Evolutionary conservation across 2,329 filamentous ascomycete genomes (phyloP), one percentile per base, ranked within the genome.

Genomic region (Diaporthe caulivora): DNA sequence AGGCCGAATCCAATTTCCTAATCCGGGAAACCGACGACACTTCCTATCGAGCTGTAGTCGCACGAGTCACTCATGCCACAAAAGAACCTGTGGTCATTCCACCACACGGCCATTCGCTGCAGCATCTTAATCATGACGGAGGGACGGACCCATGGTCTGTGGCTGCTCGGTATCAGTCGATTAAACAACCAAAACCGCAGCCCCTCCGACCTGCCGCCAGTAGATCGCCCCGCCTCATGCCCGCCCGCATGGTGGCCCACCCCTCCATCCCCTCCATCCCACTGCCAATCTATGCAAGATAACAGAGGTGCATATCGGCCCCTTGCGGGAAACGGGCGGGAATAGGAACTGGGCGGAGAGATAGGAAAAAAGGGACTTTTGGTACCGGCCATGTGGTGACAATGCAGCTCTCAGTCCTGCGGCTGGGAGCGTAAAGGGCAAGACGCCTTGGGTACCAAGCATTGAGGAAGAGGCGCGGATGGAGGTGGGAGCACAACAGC

Each of bases 211-310:
- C 58, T 18, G 40, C 58, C 40, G 21, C 24, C 24, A 34, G 47
- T 51, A 51, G 21, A 51, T 51, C 21, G 17, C 44, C 47, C 60
- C 40, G 40, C 60, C 60, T 49, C 10, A 7, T 47, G 60, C 60
- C 60, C 42, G 60, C 60, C 60, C 42, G 29, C 21, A 65, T 6
- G 42, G 6, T 65, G 60, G 60, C 42, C 42, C 42, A 34, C 42
- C 44, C 42, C 60, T 13, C 37, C 37, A 10, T 40, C 37, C 11
- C 7, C 51, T 21, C 60, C 26, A 64, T 64, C 37, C 44, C 44
- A 44, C 13, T 11, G 18, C 42, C 60, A 65, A 65, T 65, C 60
- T 65, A 65, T 65, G 60, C 60, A 65, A 65, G 60, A 65, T 65
- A 65, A 65, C 44, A 65, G 60, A 65, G 60, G 21, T 65, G 60